phyloP scores from a whole-genome alignment of 2,329 filamentous ascomycete genomes.

The Trichoderma sp. region DNA sequence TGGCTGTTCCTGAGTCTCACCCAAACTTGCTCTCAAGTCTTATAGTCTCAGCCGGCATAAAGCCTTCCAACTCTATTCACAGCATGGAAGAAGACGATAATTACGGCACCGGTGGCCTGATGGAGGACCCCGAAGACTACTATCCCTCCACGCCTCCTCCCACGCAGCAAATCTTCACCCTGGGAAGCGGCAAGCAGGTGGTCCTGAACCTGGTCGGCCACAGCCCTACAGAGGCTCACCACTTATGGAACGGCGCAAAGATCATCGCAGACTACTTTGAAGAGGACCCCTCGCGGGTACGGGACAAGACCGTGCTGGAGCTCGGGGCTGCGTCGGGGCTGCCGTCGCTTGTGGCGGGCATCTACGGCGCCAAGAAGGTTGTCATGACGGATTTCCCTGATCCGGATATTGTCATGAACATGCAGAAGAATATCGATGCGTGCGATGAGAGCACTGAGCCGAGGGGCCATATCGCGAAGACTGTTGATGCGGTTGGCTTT shows the following conservation, averaged over 20 bases:
- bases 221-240: conserved; percentile 86
- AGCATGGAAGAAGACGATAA: conserved; percentile 41
- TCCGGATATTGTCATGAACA: conserved; percentile 75
- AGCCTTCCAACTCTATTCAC: neutral
- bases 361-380: conserved; percentile 68
- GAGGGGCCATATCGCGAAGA: conserved; percentile 35
- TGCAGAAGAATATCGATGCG: conserved; percentile 72
- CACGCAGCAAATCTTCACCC: conserved; percentile 70
- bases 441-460: conserved; percentile 45
- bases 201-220: conserved; percentile 80
- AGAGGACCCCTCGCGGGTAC: conserved; percentile 63
- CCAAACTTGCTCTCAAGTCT: neutral
- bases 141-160: conserved; percentile 76
- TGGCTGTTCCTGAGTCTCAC: neutral
- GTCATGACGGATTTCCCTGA: conserved; percentile 92
- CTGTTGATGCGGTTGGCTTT: conserved; percentile 67
- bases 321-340: conserved; percentile 87
- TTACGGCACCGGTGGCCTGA: conserved; percentile 56
- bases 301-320: conserved; percentile 74
- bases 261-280: conserved; percentile 79
- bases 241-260: conserved; percentile 87
- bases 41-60: neutral
- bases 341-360: conserved; percentile 74
- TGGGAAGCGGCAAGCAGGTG: conserved; percentile 65
- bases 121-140: conserved; percentile 79